phyloP scores from a whole-genome alignment of 257 asterid species.

The Euphrasia confusa region DNA sequence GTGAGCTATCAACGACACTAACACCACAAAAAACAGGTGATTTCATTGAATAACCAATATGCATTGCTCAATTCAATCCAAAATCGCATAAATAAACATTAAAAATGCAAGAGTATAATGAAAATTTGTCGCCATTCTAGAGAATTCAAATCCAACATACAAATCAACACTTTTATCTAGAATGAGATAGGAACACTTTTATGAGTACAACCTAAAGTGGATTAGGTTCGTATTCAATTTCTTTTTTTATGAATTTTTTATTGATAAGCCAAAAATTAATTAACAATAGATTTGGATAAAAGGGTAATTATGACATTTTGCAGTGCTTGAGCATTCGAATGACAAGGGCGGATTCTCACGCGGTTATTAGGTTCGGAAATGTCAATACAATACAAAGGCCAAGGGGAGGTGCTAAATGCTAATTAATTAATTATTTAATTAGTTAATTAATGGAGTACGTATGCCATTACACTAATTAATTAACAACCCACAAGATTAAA shows the following conservation, averaged over 20 bases:
- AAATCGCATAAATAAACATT: no score
- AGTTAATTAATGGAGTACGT: no score
- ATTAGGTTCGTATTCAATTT: background rate
- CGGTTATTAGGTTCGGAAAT: slow-evolving; percentile 19
- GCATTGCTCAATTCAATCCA: no score
- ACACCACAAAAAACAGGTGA: no score
- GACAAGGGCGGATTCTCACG: slow-evolving; percentile 27
- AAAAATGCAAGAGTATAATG: no score
- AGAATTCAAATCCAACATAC: no score
- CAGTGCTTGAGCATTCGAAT: slow-evolving; percentile 21
- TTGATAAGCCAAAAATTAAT: background rate
- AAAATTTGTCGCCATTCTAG: no score
- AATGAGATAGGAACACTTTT: background rate
- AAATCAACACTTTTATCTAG: no score
- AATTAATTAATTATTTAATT: background rate
- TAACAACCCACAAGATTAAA: background rate
- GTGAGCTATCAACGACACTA: no score
- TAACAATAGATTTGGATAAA: slow-evolving; percentile 16
- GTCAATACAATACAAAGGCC: background rate
- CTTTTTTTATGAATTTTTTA: no score
- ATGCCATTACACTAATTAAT: background rate
- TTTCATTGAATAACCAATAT: no score
- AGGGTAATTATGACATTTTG: slow-evolving; percentile 22
- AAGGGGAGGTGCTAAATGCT: background rate
- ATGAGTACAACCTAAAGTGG: background rate